Evolutionary conservation across 2,329 filamentous ascomycete species (phyloP).

Genomic region (Scedosporium apiospermum): DNA sequence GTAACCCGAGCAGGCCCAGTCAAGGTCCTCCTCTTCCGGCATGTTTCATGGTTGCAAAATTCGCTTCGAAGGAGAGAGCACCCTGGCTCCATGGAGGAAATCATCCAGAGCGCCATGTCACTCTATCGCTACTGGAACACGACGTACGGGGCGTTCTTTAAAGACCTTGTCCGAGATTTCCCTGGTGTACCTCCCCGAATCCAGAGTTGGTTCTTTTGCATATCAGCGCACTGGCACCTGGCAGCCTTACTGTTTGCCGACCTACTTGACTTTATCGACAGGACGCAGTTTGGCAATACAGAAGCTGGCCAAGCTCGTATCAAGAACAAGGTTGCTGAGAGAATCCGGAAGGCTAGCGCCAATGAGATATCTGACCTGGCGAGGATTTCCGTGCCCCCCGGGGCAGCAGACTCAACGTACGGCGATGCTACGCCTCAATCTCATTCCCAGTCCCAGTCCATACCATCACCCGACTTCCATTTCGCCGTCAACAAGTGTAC

Average conservation of each 20-base stretch:
- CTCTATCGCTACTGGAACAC: constrained; percentile 47
- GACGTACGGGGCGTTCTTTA: constrained; percentile 41
- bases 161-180: constrained; percentile 40
- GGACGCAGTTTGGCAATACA: constrained; percentile 18
- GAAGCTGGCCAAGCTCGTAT: constrained; percentile 17
- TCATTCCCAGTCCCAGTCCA: background rate
- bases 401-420: constrained; percentile 12
- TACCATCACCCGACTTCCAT: constrained; percentile 33
- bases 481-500: constrained; percentile 43
- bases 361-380: constrained; percentile 38
- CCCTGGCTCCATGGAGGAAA: constrained; percentile 33
- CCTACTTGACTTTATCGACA: constrained; percentile 39
- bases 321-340: constrained; percentile 22
- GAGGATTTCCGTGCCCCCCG: constrained; percentile 29
- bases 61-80: constrained; percentile 30
- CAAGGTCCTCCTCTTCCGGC: constrained; percentile 49
- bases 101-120: constrained; percentile 34
- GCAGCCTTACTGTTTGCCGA: constrained; percentile 46
- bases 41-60: constrained; percentile 45
- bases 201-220: constrained; percentile 50
- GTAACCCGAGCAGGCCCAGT: constrained; percentile 45
- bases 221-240: constrained; percentile 49
- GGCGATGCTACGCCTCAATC: background rate
- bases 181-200: constrained; percentile 39
- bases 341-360: constrained; percentile 33